Percentiles rank a stretch among this genome's conserved stretches.
Evolutionary conservation across 306 rosid species (phyloP).

Genomic region (Lathyrus aphaca): DNA sequence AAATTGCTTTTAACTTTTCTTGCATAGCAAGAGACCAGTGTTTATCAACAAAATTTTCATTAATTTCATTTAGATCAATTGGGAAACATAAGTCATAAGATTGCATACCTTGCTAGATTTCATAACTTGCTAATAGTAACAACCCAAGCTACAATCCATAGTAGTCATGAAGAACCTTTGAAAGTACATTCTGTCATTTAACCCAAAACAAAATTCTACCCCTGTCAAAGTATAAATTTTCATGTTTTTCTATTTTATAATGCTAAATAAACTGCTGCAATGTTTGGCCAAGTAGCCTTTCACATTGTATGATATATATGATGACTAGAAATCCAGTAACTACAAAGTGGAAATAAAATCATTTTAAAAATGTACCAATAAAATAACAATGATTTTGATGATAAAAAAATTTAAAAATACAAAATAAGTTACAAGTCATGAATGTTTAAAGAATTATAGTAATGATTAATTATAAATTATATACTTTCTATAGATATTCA

Average conservation of each 20-base stretch:
- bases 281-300: not conserved
- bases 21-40: too few relatives aligned
- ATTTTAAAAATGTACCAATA: not conserved
- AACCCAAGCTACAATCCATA: not conserved
- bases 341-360: not conserved
- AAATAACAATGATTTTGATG: not conserved
- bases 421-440: constrained; percentile 14
- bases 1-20: too few relatives aligned
- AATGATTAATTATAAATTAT: not conserved
- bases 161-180: not conserved
- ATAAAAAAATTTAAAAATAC: not conserved
- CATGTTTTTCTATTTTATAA: not conserved
- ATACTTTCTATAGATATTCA: constrained; percentile 5
- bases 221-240: not conserved
- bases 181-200: not conserved
- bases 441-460: constrained; percentile 26
- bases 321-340: constrained; percentile 6
- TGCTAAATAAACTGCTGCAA: constrained; percentile 3
- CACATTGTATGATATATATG: not conserved
- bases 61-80: too few relatives aligned
- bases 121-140: too few relatives aligned
- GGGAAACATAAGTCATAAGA: too few relatives aligned
- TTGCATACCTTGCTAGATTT: too few relatives aligned
- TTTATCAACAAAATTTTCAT: too few relatives aligned
- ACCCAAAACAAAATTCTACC: not conserved